Conservation (phyloP, 2,329 filamentous ascomycete species). For the Botrytis galanthina region DNA sequence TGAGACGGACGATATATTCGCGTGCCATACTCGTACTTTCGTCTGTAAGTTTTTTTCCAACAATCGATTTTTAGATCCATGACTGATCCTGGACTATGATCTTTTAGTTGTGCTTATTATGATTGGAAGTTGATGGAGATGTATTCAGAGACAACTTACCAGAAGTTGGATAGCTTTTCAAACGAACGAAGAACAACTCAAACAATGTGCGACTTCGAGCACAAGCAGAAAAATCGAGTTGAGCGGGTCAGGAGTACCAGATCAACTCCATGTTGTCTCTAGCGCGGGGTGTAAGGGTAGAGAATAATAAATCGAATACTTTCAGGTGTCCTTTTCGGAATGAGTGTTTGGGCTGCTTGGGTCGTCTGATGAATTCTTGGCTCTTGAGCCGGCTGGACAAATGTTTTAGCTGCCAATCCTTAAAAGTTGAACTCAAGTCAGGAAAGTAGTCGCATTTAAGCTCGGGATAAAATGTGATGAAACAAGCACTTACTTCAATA, state of each 20-base stretch:
- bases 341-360: neutral
- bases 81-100: neutral
- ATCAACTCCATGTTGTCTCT: neutral
- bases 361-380: neutral
- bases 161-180: neutral
- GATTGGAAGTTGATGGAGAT: neutral
- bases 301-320: neutral
- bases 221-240: neutral
- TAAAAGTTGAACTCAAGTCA: no score
- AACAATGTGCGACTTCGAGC: neutral
- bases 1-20: neutral
- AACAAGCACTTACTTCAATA: neutral
- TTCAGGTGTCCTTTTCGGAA: neutral
- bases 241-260: neutral
- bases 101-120: neutral
- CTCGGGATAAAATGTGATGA: neutral
- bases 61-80: neutral
- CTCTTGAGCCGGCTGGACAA: no score
- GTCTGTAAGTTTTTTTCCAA: neutral
- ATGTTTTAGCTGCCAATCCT: neutral
- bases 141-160: neutral
- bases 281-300: neutral
- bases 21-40: no score
- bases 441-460: neutral
- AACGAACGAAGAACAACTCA: neutral